Percentiles rank a stretch among this genome's conserved stretches.
Evolutionary conservation across 202 grass and related monocot genomes (phyloP).

Genomic region (Eragrostis tef): DNA sequence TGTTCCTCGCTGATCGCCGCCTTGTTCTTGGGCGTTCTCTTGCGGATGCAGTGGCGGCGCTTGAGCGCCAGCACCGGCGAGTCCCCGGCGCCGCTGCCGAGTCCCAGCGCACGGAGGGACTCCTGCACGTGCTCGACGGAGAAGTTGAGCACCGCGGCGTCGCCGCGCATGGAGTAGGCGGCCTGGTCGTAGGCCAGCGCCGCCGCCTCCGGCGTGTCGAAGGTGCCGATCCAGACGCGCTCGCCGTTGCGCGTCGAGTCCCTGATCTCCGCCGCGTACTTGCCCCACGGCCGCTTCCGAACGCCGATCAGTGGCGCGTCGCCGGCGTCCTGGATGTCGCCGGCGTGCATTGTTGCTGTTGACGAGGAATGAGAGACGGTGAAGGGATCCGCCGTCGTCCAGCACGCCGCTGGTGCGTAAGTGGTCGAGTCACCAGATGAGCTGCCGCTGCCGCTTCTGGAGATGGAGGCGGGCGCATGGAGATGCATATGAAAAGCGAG

Average conservation of each 20-base stretch:
- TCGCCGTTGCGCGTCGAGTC: conserved; percentile 55
- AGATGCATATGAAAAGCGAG: too few relatives aligned
- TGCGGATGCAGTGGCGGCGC: background rate
- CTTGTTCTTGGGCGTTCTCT: background rate
- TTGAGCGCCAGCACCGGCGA: background rate
- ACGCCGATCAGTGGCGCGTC: conserved; percentile 53
- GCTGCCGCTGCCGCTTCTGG: too few relatives aligned
- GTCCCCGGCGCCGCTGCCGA: background rate
- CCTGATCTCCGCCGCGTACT: conserved; percentile 63
- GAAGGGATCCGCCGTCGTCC: too few relatives aligned
- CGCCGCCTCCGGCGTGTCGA: conserved; percentile 58
- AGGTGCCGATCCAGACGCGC: conserved; percentile 76
- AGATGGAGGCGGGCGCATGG: too few relatives aligned
- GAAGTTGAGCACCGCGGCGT: conserved; percentile 41
- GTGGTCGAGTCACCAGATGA: too few relatives aligned
- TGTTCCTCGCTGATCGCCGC: too few relatives aligned
- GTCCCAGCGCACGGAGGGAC: conserved; percentile 38
- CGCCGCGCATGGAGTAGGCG: conserved; percentile 57
- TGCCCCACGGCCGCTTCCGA: conserved; percentile 35
- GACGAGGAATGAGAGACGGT: too few relatives aligned
- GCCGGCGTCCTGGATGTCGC: too few relatives aligned
- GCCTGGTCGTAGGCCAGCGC: conserved; percentile 70
- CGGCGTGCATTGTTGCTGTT: too few relatives aligned
- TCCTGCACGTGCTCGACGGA: conserved; percentile 51
- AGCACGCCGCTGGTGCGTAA: too few relatives aligned